Percentiles rank a stretch among this genome's conserved stretches.
These are phyloP conservation scores for Pythium vanterpoolii DNA, from an alignment of 352 stramenopile species.

Conservation along the genomic window DNA sequence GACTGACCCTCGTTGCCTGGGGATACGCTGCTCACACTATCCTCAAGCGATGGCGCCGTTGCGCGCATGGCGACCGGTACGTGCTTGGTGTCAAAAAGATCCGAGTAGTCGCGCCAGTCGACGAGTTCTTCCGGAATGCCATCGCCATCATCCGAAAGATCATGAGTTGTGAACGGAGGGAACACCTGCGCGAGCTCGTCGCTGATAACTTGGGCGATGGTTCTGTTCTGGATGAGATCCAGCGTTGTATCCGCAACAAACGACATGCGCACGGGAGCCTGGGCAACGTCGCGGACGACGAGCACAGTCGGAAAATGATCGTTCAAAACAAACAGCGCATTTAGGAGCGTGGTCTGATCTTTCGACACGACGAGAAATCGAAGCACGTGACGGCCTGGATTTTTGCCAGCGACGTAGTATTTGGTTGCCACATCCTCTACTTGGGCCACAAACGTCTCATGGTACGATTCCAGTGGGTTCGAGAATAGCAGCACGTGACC, in stretches of 20 bases:
- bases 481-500: constrained; percentile 44
- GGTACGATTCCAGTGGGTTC: constrained; percentile 16
- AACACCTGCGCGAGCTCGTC: constrained; percentile 2
- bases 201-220: constrained; percentile 1
- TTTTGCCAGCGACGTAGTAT: constrained; percentile 19
- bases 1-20: not conserved
- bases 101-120: constrained; percentile 23
- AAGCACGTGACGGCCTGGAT: constrained; percentile 10
- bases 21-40: not conserved
- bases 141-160: constrained; percentile 2
- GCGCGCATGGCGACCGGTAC: not conserved
- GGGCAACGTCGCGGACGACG: constrained; percentile 22
- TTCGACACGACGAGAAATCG: constrained; percentile 32
- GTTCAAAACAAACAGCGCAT: constrained; percentile 28
- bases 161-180: constrained; percentile 1
- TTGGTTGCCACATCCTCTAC: constrained; percentile 13
- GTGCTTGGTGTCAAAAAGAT: constrained; percentile 7
- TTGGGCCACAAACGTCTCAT: constrained; percentile 12
- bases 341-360: constrained; percentile 23
- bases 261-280: constrained; percentile 14
- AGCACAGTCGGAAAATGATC: constrained; percentile 28
- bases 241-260: constrained; percentile 13
- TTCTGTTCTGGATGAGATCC: not conserved
- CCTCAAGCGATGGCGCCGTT: not conserved
- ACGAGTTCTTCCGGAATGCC: not conserved